Conservation (phyloP, 75 land plant species). For the Sequoiadendron giganteum region DNA sequence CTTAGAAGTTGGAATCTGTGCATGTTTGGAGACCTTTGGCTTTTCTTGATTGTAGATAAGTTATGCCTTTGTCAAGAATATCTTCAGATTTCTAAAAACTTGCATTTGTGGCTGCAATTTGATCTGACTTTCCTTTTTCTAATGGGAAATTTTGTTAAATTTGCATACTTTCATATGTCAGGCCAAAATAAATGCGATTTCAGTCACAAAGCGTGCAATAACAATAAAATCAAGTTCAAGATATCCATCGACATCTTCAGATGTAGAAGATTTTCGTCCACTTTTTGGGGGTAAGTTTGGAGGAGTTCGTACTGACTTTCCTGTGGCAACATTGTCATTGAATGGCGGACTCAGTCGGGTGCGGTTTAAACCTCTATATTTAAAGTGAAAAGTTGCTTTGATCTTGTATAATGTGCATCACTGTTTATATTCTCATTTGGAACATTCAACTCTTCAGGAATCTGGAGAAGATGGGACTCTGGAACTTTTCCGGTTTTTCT, state of each 20-base stretch:
- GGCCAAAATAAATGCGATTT: slow-evolving; percentile 36
- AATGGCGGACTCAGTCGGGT: slow-evolving; percentile 32
- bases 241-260: slow-evolving; percentile 23
- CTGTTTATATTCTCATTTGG: slow-evolving; percentile 1
- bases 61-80: not conserved
- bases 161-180: slow-evolving; percentile 6
- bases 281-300: slow-evolving; percentile 35
- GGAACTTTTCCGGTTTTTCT: slow-evolving; percentile 45
- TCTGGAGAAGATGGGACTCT: slow-evolving; percentile 40
- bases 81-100: not conserved
- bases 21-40: not conserved
- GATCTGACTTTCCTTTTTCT: not conserved
- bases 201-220: slow-evolving; percentile 36
- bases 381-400: slow-evolving; percentile 5
- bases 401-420: not conserved
- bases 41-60: not conserved
- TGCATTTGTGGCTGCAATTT: not conserved
- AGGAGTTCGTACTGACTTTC: slow-evolving; percentile 19
- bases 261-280: slow-evolving; percentile 28
- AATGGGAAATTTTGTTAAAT: not conserved
- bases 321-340: slow-evolving; percentile 24
- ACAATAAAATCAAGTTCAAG: slow-evolving; percentile 36
- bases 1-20: not conserved
- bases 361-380: slow-evolving; percentile 4
- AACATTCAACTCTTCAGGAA: not conserved